A percentile compares a stretch with the other conserved stretches of the same genome.
Evolutionary conservation across 208 protist species (phyloP).

Genomic region (Crithidia acanthocephali): DNA sequence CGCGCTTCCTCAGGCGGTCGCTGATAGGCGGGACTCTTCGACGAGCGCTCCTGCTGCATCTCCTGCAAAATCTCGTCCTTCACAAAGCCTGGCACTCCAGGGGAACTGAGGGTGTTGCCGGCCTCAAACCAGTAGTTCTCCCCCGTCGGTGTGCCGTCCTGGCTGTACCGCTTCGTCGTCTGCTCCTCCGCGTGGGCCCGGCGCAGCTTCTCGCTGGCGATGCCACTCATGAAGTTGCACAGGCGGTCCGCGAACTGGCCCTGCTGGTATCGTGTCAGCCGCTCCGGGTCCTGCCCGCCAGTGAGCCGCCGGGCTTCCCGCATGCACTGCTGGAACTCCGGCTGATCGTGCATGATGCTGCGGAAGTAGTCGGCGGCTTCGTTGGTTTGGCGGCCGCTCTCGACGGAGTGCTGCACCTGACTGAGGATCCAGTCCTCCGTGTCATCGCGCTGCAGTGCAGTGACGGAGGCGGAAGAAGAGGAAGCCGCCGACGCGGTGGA

Average conservation of each 20-base stretch:
- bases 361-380: slow-evolving; percentile 74
- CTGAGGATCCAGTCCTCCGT: slow-evolving; percentile 45
- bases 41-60: slow-evolving; percentile 57
- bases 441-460: slow-evolving; percentile 32
- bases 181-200: slow-evolving; percentile 58
- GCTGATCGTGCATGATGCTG: slow-evolving; percentile 57
- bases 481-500: background rate
- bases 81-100: slow-evolving; percentile 60
- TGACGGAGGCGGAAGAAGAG: background rate
- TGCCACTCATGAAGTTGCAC: slow-evolving; percentile 49
- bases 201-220: slow-evolving; percentile 63
- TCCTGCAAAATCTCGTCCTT: slow-evolving; percentile 84
- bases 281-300: slow-evolving; percentile 63
- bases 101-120: slow-evolving; percentile 64
- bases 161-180: slow-evolving; percentile 55
- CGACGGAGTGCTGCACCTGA: slow-evolving; percentile 48
- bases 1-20: slow-evolving; percentile 45
- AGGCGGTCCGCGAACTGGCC: slow-evolving; percentile 69
- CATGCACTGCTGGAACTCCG: slow-evolving; percentile 60
- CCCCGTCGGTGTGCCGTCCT: slow-evolving; percentile 80
- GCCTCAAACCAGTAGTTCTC: slow-evolving; percentile 91
- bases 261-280: slow-evolving; percentile 73
- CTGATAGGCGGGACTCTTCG: slow-evolving; percentile 65
- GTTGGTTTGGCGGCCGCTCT: slow-evolving; percentile 42
- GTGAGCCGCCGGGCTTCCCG: slow-evolving; percentile 62